Evolutionary conservation across 2,329 filamentous ascomycete species (phyloP).

Genomic region (Sporothrix curviconia): DNA sequence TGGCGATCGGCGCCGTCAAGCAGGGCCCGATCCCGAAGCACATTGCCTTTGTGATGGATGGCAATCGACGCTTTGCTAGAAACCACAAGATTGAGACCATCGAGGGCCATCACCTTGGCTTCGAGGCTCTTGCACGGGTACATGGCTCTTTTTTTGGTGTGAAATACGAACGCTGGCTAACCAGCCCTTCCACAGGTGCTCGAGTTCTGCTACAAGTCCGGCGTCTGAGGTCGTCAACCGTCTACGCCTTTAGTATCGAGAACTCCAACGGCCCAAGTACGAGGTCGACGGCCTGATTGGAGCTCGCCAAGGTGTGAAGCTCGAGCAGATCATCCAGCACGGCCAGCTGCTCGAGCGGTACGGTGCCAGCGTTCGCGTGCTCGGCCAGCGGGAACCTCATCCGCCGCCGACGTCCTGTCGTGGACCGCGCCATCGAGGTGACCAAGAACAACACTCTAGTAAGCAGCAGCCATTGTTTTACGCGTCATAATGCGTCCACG

Average conservation of each 20-base stretch:
- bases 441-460: conserved; percentile 84
- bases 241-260: conserved; percentile 98
- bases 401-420: conserved; percentile 81
- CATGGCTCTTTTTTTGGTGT: conserved; percentile 24
- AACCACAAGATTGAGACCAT: conserved; percentile 91
- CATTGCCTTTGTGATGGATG: conserved; percentile 99
- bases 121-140: conserved; percentile 86
- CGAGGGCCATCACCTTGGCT: conserved; percentile 91
- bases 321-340: conserved; percentile 85
- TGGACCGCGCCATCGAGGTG: conserved; percentile 78
- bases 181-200: conserved; percentile 56
- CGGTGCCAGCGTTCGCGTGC: conserved; percentile 75
- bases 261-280: conserved; percentile 94
- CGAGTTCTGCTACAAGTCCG: conserved; percentile 96
- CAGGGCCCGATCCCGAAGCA: conserved; percentile 91
- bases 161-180: conserved; percentile 16
- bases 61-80: conserved; percentile 86
- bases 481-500: not conserved
- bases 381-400: conserved; percentile 81
- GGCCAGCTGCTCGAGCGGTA: conserved; percentile 90
- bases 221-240: conserved; percentile 93
- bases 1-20: conserved; percentile 79
- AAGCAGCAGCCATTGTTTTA: conserved; percentile 21
- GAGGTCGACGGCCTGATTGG: conserved; percentile 96
- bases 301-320: conserved; percentile 93